A percentile compares a stretch with the other conserved stretches of the same genome.
These are phyloP conservation scores for Cardamine occulta DNA, from an alignment of 345 rosid species.

Conservation along the genomic window DNA sequence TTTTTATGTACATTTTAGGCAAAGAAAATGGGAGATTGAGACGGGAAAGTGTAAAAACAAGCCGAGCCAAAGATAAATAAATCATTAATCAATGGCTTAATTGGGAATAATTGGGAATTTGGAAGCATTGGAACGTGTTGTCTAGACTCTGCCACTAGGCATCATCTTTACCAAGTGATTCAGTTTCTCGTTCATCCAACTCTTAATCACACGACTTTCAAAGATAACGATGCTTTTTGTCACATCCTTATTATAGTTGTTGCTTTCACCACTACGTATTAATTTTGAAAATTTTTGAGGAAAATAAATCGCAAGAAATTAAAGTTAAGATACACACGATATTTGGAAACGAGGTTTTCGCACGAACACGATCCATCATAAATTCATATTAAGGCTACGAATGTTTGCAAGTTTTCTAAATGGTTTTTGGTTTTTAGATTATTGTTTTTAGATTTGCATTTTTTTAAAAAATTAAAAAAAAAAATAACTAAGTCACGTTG, in stretches of 20 bases:
- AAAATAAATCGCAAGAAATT: not conserved
- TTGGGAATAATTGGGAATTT: not conserved
- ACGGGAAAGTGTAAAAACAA: not conserved
- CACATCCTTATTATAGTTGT: not conserved
- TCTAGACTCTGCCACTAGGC: constrained; percentile 27
- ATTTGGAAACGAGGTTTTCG: not conserved
- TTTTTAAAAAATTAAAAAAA: no score
- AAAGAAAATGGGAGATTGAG: constrained; percentile 10
- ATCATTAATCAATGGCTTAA: constrained; percentile 8
- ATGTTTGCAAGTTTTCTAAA: no score
- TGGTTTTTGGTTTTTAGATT: no score
- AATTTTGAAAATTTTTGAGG: not conserved
- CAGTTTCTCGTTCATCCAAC: constrained; percentile 6
- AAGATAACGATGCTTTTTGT: not conserved
- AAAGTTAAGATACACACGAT: constrained; percentile 7
- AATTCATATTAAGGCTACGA: not conserved
- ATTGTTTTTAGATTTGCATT: no score
- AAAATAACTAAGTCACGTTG: no score
- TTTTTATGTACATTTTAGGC: not conserved
- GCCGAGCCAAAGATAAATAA: constrained; percentile 12
- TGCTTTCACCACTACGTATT: constrained; percentile 12
- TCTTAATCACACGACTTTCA: constrained; percentile 27
- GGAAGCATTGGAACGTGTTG: constrained; percentile 22
- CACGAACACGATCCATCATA: constrained; percentile 23
- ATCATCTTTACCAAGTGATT: constrained; percentile 31